Percentiles rank a stretch among this genome's conserved stretches.
These are phyloP conservation scores for Phytophthora macrochlamydospora DNA, from an alignment of 352 stramenopile genomes.

Conservation along the genomic window DNA sequence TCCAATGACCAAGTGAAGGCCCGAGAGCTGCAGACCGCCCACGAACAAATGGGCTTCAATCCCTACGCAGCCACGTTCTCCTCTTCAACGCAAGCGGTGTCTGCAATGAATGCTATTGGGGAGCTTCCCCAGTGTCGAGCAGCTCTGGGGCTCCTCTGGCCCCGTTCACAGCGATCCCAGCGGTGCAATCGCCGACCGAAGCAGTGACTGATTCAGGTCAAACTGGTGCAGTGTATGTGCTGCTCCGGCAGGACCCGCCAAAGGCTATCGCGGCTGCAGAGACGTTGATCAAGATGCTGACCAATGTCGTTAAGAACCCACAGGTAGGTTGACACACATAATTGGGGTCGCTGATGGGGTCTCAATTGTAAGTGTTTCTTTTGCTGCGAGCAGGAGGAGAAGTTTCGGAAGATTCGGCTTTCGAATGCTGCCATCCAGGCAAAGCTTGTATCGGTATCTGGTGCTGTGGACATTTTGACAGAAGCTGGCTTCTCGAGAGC, in stretches of 20 bases:
- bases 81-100: constrained; percentile 59
- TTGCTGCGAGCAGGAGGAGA: constrained; percentile 53
- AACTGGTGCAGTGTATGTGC: constrained; percentile 61
- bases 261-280: constrained; percentile 59
- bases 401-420: constrained; percentile 72
- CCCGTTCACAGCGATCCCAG: constrained; percentile 22
- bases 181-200: constrained; percentile 6
- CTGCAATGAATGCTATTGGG: constrained; percentile 63
- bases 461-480: constrained; percentile 57
- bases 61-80: constrained; percentile 73
- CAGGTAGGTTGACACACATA: constrained; percentile 32
- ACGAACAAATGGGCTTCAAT: constrained; percentile 74
- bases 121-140: not conserved
- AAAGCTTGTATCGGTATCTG: constrained; percentile 65
- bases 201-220: constrained; percentile 2
- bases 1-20: constrained; percentile 72
- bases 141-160: constrained; percentile 17
- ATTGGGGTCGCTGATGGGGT: not conserved
- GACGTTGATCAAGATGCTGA: constrained; percentile 75
- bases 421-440: constrained; percentile 63
- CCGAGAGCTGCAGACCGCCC: constrained; percentile 57
- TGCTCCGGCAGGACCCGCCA: constrained; percentile 58
- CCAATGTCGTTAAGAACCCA: constrained; percentile 67
- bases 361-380: not conserved
- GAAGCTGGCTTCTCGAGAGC: constrained; percentile 60